Conservation (phyloP, 2,329 filamentous ascomycete genomes). For the Fusarium compactum region DNA sequence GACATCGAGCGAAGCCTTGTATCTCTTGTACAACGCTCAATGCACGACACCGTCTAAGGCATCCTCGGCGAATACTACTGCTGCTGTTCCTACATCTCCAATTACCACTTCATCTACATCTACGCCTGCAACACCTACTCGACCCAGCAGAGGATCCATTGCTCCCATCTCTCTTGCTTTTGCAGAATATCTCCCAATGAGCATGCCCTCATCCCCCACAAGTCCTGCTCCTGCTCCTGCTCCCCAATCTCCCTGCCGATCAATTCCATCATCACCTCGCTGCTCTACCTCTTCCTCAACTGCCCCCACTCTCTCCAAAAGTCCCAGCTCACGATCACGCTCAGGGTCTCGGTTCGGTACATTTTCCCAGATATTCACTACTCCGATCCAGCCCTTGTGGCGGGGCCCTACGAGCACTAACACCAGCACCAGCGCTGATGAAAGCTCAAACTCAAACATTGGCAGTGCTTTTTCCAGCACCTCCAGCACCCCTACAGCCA, state of each 20-base stretch:
- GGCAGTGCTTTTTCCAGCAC: slow-evolving; percentile 30
- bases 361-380: slow-evolving; percentile 46
- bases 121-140: slow-evolving; percentile 38
- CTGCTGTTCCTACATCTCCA: slow-evolving; percentile 2
- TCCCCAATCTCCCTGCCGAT: slow-evolving; percentile 22
- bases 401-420: slow-evolving; percentile 34
- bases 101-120: slow-evolving; percentile 11
- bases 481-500: slow-evolving; percentile 33
- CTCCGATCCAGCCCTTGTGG: slow-evolving; percentile 45
- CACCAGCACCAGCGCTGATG: slow-evolving; percentile 13
- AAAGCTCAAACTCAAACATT: slow-evolving; percentile 10
- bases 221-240: slow-evolving; percentile 13
- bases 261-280: slow-evolving; percentile 40
- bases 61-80: slow-evolving; percentile 27
- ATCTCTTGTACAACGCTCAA: slow-evolving; percentile 44
- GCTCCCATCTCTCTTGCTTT: slow-evolving; percentile 30
- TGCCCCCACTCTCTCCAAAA: slow-evolving; percentile 45
- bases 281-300: slow-evolving; percentile 44
- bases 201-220: slow-evolving; percentile 34
- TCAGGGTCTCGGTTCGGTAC: slow-evolving; percentile 40
- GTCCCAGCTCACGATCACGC: slow-evolving; percentile 48
- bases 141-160: slow-evolving; percentile 26
- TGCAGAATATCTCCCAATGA: slow-evolving; percentile 20
- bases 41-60: slow-evolving; percentile 36
- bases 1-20: slow-evolving; percentile 36